Percentiles rank a stretch among this genome's conserved stretches.
phyloP scores from a whole-genome alignment of 352 stramenopile genomes.

The Globisporangium nunn region DNA sequence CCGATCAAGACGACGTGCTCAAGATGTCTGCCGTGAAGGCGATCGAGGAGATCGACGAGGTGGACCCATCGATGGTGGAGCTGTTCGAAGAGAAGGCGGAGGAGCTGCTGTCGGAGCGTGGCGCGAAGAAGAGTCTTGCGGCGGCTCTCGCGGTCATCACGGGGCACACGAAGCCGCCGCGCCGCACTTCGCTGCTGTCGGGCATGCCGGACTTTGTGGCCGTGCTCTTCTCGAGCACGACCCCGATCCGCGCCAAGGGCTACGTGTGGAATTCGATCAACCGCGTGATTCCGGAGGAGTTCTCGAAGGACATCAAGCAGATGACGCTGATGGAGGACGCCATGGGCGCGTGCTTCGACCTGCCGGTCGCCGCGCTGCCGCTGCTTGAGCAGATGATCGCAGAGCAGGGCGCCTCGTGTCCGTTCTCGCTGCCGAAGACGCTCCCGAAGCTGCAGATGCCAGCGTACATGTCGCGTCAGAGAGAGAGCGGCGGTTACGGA shows the following conservation, averaged over 20 bases:
- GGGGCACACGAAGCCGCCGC: slow-evolving; percentile 80
- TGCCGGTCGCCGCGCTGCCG: slow-evolving; percentile 60
- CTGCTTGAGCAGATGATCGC: slow-evolving; percentile 75
- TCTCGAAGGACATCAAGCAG: slow-evolving; percentile 82
- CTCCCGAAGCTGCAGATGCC: slow-evolving; percentile 75
- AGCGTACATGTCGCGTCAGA: slow-evolving; percentile 39
- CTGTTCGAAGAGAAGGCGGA: slow-evolving; percentile 70
- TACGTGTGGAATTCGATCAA: slow-evolving; percentile 92
- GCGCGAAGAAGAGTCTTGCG: slow-evolving; percentile 59
- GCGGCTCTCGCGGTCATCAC: slow-evolving; percentile 86
- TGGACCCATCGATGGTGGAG: slow-evolving; percentile 65
- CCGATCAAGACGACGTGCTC: slow-evolving; percentile 84
- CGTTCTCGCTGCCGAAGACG: slow-evolving; percentile 74
- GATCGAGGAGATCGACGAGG: slow-evolving; percentile 73
- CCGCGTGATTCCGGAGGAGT: slow-evolving; percentile 71
- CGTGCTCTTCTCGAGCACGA: slow-evolving; percentile 78
- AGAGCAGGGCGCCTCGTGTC: slow-evolving; percentile 36
- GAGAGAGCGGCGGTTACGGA: slow-evolving; percentile 21
- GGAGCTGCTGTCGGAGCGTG: slow-evolving; percentile 55
- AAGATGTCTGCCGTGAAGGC: slow-evolving; percentile 78
- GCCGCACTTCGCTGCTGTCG: slow-evolving; percentile 83
- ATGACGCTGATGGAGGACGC: slow-evolving; percentile 85
- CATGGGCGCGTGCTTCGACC: slow-evolving; percentile 89
- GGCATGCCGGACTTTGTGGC: slow-evolving; percentile 88
- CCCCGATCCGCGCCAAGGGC: slow-evolving; percentile 78